phyloP scores from a whole-genome alignment of 768 basidiomycete genomes.

The Mycena filopes region DNA sequence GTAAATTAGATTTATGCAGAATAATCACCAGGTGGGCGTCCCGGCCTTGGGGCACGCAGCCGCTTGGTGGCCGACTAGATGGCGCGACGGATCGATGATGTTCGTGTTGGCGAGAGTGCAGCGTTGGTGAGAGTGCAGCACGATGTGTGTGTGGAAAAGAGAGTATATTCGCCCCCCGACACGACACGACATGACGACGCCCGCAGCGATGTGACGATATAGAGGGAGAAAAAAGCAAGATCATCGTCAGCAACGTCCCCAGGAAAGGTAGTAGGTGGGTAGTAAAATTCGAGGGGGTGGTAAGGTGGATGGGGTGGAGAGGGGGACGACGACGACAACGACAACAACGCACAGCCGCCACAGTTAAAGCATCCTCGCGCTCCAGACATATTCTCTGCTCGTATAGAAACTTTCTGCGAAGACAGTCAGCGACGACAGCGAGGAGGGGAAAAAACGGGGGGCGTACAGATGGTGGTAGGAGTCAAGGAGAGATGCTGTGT shows the following conservation, averaged over 20 bases:
- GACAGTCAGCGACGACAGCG: not conserved
- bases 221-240: constrained; percentile 50
- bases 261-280: constrained; percentile 40
- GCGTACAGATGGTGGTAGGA: not conserved
- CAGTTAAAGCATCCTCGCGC: constrained; percentile 89
- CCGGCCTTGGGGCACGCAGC: constrained; percentile 87
- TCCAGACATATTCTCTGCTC: constrained; percentile 57
- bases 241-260: constrained; percentile 64
- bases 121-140: not conserved
- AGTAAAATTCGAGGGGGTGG: not conserved
- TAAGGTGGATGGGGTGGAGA: not conserved
- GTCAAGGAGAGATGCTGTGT: not conserved
- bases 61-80: constrained; percentile 85
- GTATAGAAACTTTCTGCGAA: constrained; percentile 11
- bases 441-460: not conserved
- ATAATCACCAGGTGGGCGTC: constrained; percentile 83
- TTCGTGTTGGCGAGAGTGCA: no score
- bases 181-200: constrained; percentile 26
- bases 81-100: constrained; percentile 8
- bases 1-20: not conserved
- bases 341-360: constrained; percentile 81
- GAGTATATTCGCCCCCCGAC: constrained; percentile 36
- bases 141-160: constrained; percentile 17
- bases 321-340: constrained; percentile 30
- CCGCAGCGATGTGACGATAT: constrained; percentile 36